Evolutionary conservation across 768 basidiomycete genomes (phyloP), one percentile per base, ranked within the genome.

Genomic region (Tricholoma hemisulphureum): DNA sequence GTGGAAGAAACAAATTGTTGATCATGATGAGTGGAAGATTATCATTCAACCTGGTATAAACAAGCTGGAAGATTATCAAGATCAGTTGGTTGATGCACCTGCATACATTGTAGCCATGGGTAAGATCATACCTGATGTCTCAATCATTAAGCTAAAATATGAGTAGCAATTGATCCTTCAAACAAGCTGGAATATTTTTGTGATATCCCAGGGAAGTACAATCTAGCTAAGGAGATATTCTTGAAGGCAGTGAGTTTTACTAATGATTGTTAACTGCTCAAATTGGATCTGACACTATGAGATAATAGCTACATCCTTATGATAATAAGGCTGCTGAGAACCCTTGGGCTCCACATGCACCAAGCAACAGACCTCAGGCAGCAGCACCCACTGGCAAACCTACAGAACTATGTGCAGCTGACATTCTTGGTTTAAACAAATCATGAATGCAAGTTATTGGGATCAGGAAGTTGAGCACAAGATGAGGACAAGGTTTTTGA

Each of bases 21-120:
- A 46, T 9, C 28, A 53, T 23, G 56, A 60, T 14, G 51, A 61
- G 32, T 50, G 39, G 13, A 45, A 54, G 6, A 6, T 35, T 13
- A 63, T 68, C 28, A 43, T 67, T 34, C 35, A 65, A 29, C 24
- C 60, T 28, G 64, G 66, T 7, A 48, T 65, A 18, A 49, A 63
- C 23, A 67, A 67, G 43, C 55, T 65, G 10, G 43, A 53, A 23
- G 53, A 48, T 18, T 67, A 67, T 50, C 46, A 48, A 29, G 52
- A 57, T 14, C 43, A 55, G 21, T 50, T 56, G n/a, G 21, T 57
- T 32, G 18, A 54, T 20, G 48, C 56, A 4, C 61, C 61, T 6
- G 56, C 60, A 34, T 64, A 64, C 41, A 53, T 50, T 28, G 26
- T 64, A 29, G 53, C 58, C 3, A 64, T 64, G 63, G 24, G 61